Evolutionary conservation across 1,284 basidiomycete species (phyloP).

Genomic region (Heterobasidion occidentale): DNA sequence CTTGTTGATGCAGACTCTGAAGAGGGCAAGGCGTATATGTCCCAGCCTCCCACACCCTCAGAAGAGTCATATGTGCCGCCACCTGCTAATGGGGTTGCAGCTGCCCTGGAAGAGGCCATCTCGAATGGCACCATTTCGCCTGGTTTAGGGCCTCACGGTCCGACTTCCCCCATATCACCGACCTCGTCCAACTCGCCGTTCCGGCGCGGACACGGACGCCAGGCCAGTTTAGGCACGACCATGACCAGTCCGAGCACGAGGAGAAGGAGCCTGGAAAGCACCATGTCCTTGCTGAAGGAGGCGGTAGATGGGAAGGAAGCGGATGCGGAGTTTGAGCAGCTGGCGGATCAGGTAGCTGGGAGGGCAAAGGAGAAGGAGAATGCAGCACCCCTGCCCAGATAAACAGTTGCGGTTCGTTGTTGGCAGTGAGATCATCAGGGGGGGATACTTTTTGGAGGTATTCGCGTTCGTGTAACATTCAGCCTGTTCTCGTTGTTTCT

Average conservation of each 20-base stretch:
- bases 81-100: constrained; percentile 45
- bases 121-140: constrained; percentile 26
- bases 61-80: constrained; percentile 37
- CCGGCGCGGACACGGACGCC: constrained; percentile 58
- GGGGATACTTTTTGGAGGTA: not conserved
- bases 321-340: constrained; percentile 25
- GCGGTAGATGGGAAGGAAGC: constrained; percentile 65
- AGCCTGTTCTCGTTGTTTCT: not conserved
- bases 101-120: constrained; percentile 42
- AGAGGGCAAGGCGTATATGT: constrained; percentile 58
- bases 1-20: constrained; percentile 83
- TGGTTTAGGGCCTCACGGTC: constrained; percentile 16
- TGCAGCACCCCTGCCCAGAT: not conserved
- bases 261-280: constrained; percentile 90
- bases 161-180: constrained; percentile 27
- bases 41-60: constrained; percentile 40
- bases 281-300: constrained; percentile 91
- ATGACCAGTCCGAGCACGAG: constrained; percentile 93
- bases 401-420: not conserved
- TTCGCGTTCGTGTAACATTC: not conserved
- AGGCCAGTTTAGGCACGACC: constrained; percentile 92
- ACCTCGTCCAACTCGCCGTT: constrained; percentile 34
- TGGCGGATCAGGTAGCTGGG: constrained; percentile 25
- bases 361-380: constrained; percentile 1
- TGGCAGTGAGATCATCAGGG: not conserved